These are phyloP conservation scores for Beta macrorhiza DNA, from an alignment of 179 eudicot genomes.

Conservation along the genomic window DNA sequence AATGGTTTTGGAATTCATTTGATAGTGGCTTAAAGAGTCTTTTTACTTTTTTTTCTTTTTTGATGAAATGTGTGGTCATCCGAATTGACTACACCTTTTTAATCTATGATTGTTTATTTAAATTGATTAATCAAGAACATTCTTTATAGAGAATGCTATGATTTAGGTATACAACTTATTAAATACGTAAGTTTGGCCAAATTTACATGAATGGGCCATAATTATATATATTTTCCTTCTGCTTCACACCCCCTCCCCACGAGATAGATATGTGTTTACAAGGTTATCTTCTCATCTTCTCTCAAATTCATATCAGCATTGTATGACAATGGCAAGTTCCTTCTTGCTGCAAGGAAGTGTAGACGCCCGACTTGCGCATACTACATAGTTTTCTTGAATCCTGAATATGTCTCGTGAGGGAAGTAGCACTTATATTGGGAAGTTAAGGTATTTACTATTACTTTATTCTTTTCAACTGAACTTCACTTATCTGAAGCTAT, in stretches of 20 bases:
- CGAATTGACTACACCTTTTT: too few relatives aligned
- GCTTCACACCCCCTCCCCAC: neutral
- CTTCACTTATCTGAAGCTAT: neutral
- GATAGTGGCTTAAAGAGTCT: too few relatives aligned
- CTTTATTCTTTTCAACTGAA: neutral
- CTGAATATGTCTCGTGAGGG: conserved; percentile 61
- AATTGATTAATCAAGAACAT: neutral
- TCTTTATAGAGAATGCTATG: neutral
- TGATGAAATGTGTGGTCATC: too few relatives aligned
- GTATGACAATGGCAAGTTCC: conserved; percentile 81
- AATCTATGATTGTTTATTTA: conserved; percentile 1
- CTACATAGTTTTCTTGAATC: conserved; percentile 64
- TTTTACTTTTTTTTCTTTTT: too few relatives aligned
- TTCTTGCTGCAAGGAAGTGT: conserved; percentile 77
- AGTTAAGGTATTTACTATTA: conserved; percentile 55
- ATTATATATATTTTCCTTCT: neutral
- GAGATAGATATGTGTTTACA: neutral
- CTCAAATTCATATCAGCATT: conserved; percentile 44
- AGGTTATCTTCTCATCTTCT: neutral
- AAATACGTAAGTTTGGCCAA: neutral
- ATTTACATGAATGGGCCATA: neutral
- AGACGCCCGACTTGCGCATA: conserved; percentile 78
- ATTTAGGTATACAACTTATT: neutral
- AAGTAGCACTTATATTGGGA: conserved; percentile 73
- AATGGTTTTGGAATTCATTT: too few relatives aligned